Conservation (phyloP, 225 moss, liverwort and hornwort species). For the Polytrichum commune region DNA sequence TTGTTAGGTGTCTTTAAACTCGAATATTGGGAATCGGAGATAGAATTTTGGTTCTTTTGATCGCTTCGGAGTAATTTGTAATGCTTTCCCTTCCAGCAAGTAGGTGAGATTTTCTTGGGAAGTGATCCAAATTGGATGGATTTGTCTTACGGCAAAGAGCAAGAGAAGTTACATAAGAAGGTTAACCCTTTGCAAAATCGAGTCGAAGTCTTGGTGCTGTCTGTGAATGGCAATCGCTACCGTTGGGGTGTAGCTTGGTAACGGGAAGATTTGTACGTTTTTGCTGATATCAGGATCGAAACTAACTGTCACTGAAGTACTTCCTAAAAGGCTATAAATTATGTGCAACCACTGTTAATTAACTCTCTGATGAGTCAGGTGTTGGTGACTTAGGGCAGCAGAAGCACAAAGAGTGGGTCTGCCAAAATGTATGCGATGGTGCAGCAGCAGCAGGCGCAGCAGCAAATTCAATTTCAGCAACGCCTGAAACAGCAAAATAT, state of each 20-base stretch:
- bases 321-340: too few relatives aligned
- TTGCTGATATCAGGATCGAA: too few relatives aligned
- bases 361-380: conserved; percentile 13
- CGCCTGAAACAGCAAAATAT: conserved; percentile 83
- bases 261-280: too few relatives aligned
- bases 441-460: conserved; percentile 62
- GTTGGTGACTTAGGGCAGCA: conserved; percentile 48
- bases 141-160: not conserved
- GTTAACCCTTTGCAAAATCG: not conserved
- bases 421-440: conserved; percentile 83
- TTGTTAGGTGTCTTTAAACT: too few relatives aligned
- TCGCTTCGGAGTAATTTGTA: not conserved
- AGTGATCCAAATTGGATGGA: not conserved
- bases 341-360: too few relatives aligned
- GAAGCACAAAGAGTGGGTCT: conserved; percentile 29
- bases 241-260: not conserved
- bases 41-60: not conserved
- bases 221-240: not conserved
- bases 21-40: too few relatives aligned
- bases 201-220: not conserved
- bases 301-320: too few relatives aligned
- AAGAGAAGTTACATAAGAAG: not conserved
- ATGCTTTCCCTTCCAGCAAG: not conserved
- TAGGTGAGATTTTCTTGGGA: not conserved
- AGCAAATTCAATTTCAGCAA: conserved; percentile 83